Evolutionary conservation across 371 early-diverging fungal genomes (phyloP).

Genomic region (Nematocida parisii): DNA sequence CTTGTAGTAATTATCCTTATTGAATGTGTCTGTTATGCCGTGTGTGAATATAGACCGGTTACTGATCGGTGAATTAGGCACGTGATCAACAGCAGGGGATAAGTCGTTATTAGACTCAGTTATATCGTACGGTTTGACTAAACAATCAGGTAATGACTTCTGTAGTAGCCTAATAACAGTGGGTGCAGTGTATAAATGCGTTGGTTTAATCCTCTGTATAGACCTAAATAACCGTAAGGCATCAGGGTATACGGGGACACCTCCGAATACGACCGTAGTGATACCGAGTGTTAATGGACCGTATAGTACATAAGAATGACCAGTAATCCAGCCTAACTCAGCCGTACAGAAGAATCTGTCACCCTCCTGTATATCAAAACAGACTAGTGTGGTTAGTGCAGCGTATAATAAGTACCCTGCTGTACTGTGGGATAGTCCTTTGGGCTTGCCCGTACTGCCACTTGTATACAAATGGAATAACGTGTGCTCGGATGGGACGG

Average conservation of each 20-base stretch:
- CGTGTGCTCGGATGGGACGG: slow-evolving; percentile 79
- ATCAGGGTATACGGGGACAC: slow-evolving; percentile 78
- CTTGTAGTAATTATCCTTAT: slow-evolving; percentile 26
- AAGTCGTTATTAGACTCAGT: slow-evolving; percentile 43
- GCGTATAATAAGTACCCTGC: slow-evolving; percentile 88
- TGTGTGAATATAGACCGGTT: slow-evolving; percentile 39
- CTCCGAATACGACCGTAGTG: slow-evolving; percentile 81
- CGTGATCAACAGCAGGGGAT: slow-evolving; percentile 52
- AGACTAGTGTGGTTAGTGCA: slow-evolving; percentile 74
- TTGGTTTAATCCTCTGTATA: slow-evolving; percentile 77
- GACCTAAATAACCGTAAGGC: slow-evolving; percentile 80
- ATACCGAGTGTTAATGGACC: slow-evolving; percentile 80
- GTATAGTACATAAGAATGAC: slow-evolving; percentile 83
- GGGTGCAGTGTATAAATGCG: slow-evolving; percentile 94
- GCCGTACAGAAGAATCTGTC: slow-evolving; percentile 75
- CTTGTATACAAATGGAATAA: slow-evolving; percentile 88
- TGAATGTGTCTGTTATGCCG: slow-evolving; percentile 19
- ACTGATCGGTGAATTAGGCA: slow-evolving; percentile 44
- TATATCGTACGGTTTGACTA: slow-evolving; percentile 36
- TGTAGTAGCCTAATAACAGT: slow-evolving; percentile 89
- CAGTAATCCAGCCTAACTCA: slow-evolving; percentile 78
- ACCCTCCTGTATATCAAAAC: slow-evolving; percentile 74
- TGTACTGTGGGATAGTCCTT: slow-evolving; percentile 91
- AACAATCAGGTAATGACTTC: slow-evolving; percentile 74
- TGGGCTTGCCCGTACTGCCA: slow-evolving; percentile 87